Conservation (phyloP, 352 stramenopile genomes). For the Globisporangium camurandrum region DNA sequence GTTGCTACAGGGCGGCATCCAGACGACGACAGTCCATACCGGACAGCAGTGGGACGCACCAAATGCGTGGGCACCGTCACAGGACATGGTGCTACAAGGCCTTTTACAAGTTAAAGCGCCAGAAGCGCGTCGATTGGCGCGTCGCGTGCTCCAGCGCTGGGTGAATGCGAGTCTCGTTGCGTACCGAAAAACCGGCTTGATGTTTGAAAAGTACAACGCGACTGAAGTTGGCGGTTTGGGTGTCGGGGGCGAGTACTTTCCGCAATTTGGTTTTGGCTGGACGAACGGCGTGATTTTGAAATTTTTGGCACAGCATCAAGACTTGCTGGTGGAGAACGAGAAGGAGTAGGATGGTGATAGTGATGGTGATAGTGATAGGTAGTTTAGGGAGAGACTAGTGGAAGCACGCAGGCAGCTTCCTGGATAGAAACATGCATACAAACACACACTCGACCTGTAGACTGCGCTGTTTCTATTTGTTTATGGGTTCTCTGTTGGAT, state of each 20-base stretch:
- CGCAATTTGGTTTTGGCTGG: conserved; percentile 73
- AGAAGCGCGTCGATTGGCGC: conserved; percentile 42
- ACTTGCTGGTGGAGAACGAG: conserved; percentile 38
- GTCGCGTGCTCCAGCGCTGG: conserved; percentile 51
- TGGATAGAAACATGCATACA: too few relatives aligned
- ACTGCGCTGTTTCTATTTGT: too few relatives aligned
- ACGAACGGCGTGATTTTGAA: conserved; percentile 73
- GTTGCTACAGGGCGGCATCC: conserved; percentile 52
- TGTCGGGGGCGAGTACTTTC: conserved; percentile 82
- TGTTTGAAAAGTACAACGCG: conserved; percentile 89
- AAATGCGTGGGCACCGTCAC: conserved; percentile 81
- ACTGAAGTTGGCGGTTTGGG: conserved; percentile 52
- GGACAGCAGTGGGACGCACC: conserved; percentile 85
- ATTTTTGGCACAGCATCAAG: conserved; percentile 73
- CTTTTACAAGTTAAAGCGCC: conserved; percentile 44
- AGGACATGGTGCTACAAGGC: conserved; percentile 78
- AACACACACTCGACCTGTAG: too few relatives aligned
- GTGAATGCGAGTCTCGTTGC: conserved; percentile 48
- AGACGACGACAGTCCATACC: conserved; percentile 60
- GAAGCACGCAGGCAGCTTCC: too few relatives aligned
- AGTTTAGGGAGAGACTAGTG: too few relatives aligned
- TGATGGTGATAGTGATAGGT: too few relatives aligned
- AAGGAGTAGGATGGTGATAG: too few relatives aligned
- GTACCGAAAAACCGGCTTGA: conserved; percentile 63
- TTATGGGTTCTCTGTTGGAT: too few relatives aligned